phyloP scores from a whole-genome alignment of 495 filamentous ascomycete species.

The Daldinia childiae region DNA sequence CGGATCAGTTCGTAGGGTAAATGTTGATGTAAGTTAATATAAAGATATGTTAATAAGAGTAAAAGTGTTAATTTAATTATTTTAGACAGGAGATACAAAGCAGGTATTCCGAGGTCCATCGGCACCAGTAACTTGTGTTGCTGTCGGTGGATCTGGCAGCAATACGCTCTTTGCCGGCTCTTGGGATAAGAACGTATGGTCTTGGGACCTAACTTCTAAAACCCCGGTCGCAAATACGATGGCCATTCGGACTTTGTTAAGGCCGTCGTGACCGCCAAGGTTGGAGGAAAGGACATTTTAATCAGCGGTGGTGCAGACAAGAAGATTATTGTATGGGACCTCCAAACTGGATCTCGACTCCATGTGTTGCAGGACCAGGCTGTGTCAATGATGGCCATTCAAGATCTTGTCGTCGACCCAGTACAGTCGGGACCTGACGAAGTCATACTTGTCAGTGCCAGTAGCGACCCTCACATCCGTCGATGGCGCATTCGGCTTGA shows the following conservation, averaged over 20 bases:
- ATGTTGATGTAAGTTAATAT: constrained; percentile 73
- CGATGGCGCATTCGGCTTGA: constrained; percentile 67
- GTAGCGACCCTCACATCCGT: constrained; percentile 85
- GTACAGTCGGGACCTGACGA: constrained; percentile 56
- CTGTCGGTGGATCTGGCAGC: constrained; percentile 66
- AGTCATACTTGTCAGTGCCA: constrained; percentile 75
- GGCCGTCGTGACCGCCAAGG: constrained; percentile 65
- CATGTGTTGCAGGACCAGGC: constrained; percentile 72
- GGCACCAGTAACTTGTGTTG: constrained; percentile 81
- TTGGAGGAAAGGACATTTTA: constrained; percentile 70
- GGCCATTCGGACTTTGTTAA: constrained; percentile 95
- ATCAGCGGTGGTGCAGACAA: constrained; percentile 89
- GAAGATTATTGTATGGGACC: constrained; percentile 85
- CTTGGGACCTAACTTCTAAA: constrained; percentile 72
- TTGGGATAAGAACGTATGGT: constrained; percentile 93
- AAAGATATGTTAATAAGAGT: not conserved
- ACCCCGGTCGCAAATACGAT: constrained; percentile 65
- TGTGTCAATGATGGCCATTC: constrained; percentile 78
- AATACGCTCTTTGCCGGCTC: constrained; percentile 81
- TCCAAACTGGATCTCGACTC: constrained; percentile 69
- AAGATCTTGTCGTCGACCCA: constrained; percentile 79
- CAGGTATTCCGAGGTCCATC: constrained; percentile 75
- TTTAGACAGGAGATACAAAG: constrained; percentile 47
- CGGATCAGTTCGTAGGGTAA: constrained; percentile 75
- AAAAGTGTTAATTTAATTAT: constrained; percentile 6